Conservation (phyloP, 495 filamentous ascomycete species). For the Aspergillus avenaceus region DNA sequence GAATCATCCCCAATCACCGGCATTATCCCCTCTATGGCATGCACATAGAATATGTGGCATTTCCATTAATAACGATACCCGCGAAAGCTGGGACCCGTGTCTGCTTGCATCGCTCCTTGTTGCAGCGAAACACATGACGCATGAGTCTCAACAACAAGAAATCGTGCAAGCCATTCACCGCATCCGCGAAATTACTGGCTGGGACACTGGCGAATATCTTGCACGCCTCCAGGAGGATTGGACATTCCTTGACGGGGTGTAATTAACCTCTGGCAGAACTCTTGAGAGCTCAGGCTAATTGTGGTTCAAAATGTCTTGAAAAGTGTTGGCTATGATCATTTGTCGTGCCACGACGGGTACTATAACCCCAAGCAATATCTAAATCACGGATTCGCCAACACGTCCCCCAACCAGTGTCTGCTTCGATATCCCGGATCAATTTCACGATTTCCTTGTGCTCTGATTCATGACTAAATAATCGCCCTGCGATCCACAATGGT, state of each 20-base stretch:
- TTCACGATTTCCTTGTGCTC: conserved; percentile 41
- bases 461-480: conserved; percentile 37
- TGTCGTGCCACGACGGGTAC: conserved; percentile 9
- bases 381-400: conserved; percentile 45
- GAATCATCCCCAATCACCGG: conserved; percentile 12
- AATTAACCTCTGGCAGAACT: not conserved
- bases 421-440: conserved; percentile 39
- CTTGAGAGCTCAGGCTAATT: not conserved
- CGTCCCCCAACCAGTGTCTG: conserved; percentile 42
- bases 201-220: conserved; percentile 20
- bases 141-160: conserved; percentile 30
- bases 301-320: not conserved
- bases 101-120: conserved; percentile 31
- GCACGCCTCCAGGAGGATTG: conserved; percentile 22
- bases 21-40: conserved; percentile 34
- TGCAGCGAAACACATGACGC: conserved; percentile 33
- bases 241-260: conserved; percentile 23
- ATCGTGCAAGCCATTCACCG: conserved; percentile 25
- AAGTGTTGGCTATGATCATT: conserved; percentile 2
- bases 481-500: conserved; percentile 46
- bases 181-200: conserved; percentile 29
- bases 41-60: conserved; percentile 34
- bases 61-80: conserved; percentile 32
- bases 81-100: conserved; percentile 34
- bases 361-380: conserved; percentile 42